Percentiles rank a stretch among this genome's conserved stretches.
phyloP scores from a whole-genome alignment of 345 rosid genomes.

The Citrus reticulata region DNA sequence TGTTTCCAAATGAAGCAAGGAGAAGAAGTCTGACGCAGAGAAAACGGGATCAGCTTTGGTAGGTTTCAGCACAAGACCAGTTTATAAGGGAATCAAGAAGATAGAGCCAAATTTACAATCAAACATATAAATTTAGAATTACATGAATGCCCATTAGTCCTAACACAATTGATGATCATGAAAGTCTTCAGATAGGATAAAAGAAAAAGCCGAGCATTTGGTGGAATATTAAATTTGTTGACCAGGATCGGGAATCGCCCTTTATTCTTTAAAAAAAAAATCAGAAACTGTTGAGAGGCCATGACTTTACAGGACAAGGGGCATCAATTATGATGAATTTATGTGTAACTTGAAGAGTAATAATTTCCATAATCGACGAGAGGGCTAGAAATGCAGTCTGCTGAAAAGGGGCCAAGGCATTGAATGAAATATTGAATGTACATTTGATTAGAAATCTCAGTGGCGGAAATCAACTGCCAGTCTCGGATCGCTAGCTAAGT shows the following conservation, averaged over 20 bases:
- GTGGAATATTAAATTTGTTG: neutral
- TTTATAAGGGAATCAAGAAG: slow-evolving; percentile 18
- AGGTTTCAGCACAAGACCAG: neutral
- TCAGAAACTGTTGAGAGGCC: neutral
- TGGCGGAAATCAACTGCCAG: neutral
- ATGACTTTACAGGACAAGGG: neutral
- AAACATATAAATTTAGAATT: neutral
- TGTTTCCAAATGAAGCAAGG: neutral
- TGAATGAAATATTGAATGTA: neutral
- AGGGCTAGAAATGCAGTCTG: neutral
- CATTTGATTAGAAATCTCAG: neutral
- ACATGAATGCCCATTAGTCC: neutral
- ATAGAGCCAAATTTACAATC: slow-evolving; percentile 4
- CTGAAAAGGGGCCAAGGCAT: neutral
- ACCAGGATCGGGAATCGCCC: neutral
- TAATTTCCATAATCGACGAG: neutral
- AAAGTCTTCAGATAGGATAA: neutral
- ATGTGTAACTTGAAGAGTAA: neutral
- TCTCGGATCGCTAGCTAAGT: neutral
- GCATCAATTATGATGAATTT: neutral
- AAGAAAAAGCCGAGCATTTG: neutral
- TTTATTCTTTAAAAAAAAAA: neutral
- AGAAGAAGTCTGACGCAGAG: neutral
- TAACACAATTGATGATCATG: neutral
- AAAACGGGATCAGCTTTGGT: neutral